Evolutionary conservation across 2,329 filamentous ascomycete species (phyloP).

Genomic region (Ampelomyces quisqualis): DNA sequence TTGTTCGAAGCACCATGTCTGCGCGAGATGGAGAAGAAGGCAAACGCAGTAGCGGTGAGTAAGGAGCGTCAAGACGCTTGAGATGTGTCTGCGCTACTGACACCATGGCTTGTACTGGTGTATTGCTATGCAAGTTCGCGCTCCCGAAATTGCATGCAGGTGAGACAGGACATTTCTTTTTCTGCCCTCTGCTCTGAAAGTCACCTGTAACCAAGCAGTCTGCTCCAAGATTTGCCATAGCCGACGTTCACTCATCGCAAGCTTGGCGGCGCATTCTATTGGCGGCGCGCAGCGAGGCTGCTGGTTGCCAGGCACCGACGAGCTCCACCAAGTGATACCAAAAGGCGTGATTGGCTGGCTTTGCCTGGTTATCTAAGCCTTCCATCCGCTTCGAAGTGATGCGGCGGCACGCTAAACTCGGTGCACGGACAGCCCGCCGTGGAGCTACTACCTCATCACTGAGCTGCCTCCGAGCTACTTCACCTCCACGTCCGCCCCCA

Average conservation of each 20-base stretch:
- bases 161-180: background rate
- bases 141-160: background rate
- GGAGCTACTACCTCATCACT: constrained; percentile 34
- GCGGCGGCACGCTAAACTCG: background rate
- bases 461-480: constrained; percentile 33
- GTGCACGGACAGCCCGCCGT: constrained; percentile 5
- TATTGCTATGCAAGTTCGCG: too few relatives aligned
- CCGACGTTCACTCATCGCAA: background rate
- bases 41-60: constrained; percentile 8
- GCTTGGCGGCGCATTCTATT: constrained; percentile 12
- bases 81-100: too few relatives aligned
- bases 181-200: too few relatives aligned
- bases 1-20: constrained; percentile 59
- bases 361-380: constrained; percentile 15
- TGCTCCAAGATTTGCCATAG: background rate
- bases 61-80: constrained; percentile 3
- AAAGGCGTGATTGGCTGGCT: constrained; percentile 11
- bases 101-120: too few relatives aligned
- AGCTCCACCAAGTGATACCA: constrained; percentile 12
- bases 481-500: constrained; percentile 35
- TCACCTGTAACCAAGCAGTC: too few relatives aligned
- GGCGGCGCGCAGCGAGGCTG: constrained; percentile 24
- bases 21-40: constrained; percentile 27
- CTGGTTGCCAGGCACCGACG: constrained; percentile 19
- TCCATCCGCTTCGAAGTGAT: constrained; percentile 27